Base-by-base conservation (phyloP, 176 grass and related monocot genomes). In the Oryza glumipatula region DNA sequence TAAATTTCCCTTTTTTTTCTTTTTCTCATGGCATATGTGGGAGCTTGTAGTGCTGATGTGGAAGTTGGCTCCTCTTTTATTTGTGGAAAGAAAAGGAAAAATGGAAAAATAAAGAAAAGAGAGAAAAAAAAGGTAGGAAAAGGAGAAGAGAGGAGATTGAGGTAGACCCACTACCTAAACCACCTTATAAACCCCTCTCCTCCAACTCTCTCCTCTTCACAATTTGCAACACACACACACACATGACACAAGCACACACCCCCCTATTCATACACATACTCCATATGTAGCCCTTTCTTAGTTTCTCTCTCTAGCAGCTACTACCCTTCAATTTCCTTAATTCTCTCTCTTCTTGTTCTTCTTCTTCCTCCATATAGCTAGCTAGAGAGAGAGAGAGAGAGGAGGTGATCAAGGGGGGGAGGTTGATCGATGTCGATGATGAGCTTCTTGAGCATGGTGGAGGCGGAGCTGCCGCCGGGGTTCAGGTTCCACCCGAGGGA, bases 391-490 rank as follows among this genome's bases (percentile, higher is more conserved):
- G 23, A 47, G 23, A 38, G 13, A 67, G 36, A 63, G 39, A 44
- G 41, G 30, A 32, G 30, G 11, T 13, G 68, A 56, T 56, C 52
- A 56, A 21, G 54, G 0, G 21, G 54, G 21, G 45, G 16, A 56
- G 30, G 30, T 32, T 32, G 16, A 26, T 26, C 24, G 24, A 87
- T 84, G 80, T 79, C 78, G 82, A 95, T 90, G 96, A 98, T 92
- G 96, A 98, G 96, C 79, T 82, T 98, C 85, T 65, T 98, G 83
- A 98, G 93, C 88, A 90, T 94, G 93, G 91, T 98, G 87, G 96
- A 98, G 88, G 76, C 89, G 21, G 90, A 94, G 70, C 84, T 98
- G 78, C 93, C 96, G 6, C 93, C 96, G 19, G 93, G 96, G 23
- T 98, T 98, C 86, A 73, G 96, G 83, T 98, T 98, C 89, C 91